Base-by-base conservation (phyloP, 2,329 filamentous ascomycete genomes). In the Calonectria multiphialidica region DNA sequence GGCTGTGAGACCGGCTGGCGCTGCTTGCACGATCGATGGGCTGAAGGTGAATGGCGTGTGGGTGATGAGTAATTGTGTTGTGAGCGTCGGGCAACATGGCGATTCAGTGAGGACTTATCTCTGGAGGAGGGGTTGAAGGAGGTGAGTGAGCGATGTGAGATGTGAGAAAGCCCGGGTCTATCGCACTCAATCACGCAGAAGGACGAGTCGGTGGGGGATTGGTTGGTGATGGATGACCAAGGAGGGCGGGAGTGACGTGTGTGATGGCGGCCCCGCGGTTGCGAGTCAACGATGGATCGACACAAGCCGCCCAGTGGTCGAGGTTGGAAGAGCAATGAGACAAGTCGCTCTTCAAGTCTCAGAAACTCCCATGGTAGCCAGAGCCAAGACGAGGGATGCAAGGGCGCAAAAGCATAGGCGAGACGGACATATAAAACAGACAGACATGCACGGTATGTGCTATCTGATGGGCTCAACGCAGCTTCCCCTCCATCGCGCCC, bases 31-130 rank as follows among this genome's bases (percentile, higher is more conserved):
- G 72, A 16, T 81, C 77, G 12, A 82, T 78, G 63, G 84, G 79
- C 47, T 83, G 84, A 21, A 87, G 79, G 35, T 84, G 82, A 72
- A 87, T 86, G n/a, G 85, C 82, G 71, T 86, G 84, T 35, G 86
- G 85, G 69, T 87, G 86, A 75, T 85, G 83, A 15, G 84, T 85
- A 70, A 86, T 83, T 71, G 82, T 84, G 75, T 83, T 82, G 50
- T 81, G 83, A 40, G 79, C 81, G 74, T 87, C 84, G 49, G 85
- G 83, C 68, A 82, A 83, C 87, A 88, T 88, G 57, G 59, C 74
- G 66, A 67, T 61, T 33, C 28, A 40, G 37, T 55, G 66, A 30
- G 15, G 21, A n/a, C n/a, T 49, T 49, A 59, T 50, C 15, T n/a
- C 35, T 33, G 50, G 18, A 37, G 25, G 61, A 64, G 42, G 21